Evolutionary conservation across 108 stramenopile genomes (phyloP).

Genomic region (Skeletonema grethae): DNA sequence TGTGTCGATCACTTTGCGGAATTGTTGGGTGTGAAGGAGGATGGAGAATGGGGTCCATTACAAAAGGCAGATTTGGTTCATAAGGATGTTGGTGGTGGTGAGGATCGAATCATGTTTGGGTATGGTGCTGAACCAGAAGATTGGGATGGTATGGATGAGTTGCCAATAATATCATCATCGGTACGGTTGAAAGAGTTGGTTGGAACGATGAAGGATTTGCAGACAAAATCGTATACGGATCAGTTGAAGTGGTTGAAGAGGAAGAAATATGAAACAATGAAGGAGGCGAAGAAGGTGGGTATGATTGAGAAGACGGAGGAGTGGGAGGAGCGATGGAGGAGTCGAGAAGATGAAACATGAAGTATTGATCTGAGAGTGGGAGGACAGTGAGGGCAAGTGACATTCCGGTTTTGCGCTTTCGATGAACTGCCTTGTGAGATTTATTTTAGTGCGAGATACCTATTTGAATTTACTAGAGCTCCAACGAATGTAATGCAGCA

Average conservation of each 20-base stretch:
- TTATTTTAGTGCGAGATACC: too few relatives aligned
- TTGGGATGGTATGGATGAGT: slow-evolving; percentile 28
- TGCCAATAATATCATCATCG: slow-evolving; percentile 12
- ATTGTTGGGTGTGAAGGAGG: slow-evolving; percentile 65
- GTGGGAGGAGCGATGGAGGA: slow-evolving; percentile 46
- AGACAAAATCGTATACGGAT: slow-evolving; percentile 16
- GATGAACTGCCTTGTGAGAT: neutral
- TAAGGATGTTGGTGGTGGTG: neutral
- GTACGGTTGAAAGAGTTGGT: slow-evolving; percentile 26
- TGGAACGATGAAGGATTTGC: slow-evolving; percentile 16
- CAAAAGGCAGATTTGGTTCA: slow-evolving; percentile 21
- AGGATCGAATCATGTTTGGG: slow-evolving; percentile 32
- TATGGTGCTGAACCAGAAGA: slow-evolving; percentile 47
- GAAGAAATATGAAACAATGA: slow-evolving; percentile 13
- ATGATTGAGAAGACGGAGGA: slow-evolving; percentile 42
- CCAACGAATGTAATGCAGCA: too few relatives aligned
- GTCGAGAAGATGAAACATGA: neutral
- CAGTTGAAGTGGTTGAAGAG: slow-evolving; percentile 28
- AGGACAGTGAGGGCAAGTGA: neutral
- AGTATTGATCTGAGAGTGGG: neutral
- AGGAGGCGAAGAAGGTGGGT: slow-evolving; percentile 43
- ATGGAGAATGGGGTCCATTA: slow-evolving; percentile 17
- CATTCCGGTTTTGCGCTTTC: neutral
- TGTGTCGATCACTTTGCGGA: slow-evolving; percentile 76
- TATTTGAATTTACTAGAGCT: too few relatives aligned